Evolutionary conservation across 139 green algal species (phyloP), one percentile per base, ranked within the genome.

Genomic region (Chlorella sorokiniana): DNA sequence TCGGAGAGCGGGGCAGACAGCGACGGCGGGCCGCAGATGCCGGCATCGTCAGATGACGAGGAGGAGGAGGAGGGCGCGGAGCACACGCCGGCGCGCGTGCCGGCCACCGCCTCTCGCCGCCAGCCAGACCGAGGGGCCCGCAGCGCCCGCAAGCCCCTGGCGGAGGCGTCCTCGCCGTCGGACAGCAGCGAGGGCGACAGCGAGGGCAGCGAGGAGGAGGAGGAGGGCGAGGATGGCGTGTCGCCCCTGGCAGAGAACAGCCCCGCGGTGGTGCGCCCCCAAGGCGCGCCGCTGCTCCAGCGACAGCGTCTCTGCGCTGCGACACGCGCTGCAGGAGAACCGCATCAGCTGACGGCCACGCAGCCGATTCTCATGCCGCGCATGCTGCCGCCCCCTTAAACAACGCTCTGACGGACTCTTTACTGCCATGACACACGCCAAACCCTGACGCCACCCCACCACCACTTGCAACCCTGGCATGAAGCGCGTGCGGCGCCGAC

Each of bases 291-390:
- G 65, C 5, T 40, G 35, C n/a, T 77, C 78, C 25, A 25, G 35
- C 14, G 67, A 83, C 63, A 76, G 48, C 37, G 67, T 83, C 48
- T 83, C 67, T n/a, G 65, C 67, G 35, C 48, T 83, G 78, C 51
- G 78, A 29, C 78, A 69, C 16, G 78, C 78, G 31, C 67, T 83
- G 65, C 78, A 69, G 48, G 78, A 83, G 51, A 83, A 77, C 78
- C 65, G 78, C 37, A 83, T 83, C 51, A 75, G 76, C 75, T 81
- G 59, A 72, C 35, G 18, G 6, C 14, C 48, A 59, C 14, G 48
- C 14, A 11, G 14, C 48, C 16, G 48, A 16, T 59, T 11, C 48
- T 25, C n/a, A n/a, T n/a, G n/a, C n/a, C n/a, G n/a, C n/a, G n/a
- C n/a, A n/a, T n/a, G n/a, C n/a, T n/a, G n/a, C n/a, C n/a, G n/a